Conservation (phyloP, 495 filamentous ascomycete species). For the Xylaria telfairii region DNA sequence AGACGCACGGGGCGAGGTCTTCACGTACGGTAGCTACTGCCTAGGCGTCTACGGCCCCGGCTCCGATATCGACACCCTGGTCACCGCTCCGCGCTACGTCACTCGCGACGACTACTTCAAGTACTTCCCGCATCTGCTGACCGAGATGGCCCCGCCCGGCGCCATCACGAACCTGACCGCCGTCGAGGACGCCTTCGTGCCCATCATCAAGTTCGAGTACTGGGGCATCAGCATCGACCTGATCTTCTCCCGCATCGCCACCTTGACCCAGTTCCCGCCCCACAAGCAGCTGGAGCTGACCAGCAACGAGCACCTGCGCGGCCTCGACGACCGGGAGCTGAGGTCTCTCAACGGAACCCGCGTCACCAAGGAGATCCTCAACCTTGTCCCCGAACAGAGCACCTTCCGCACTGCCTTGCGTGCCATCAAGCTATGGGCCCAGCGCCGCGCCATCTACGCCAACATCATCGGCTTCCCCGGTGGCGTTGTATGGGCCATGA, state of each 20-base stretch:
- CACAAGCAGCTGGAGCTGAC: conserved; percentile 70
- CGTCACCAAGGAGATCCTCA: conserved; percentile 89
- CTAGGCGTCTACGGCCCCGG: conserved; percentile 93
- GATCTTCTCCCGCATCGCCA: conserved; percentile 82
- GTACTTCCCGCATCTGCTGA: conserved; percentile 77
- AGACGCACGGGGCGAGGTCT: conserved; percentile 84
- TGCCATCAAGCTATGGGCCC: conserved; percentile 95
- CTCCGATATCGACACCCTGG: conserved; percentile 96
- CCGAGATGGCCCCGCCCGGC: conserved; percentile 71
- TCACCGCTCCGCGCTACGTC: conserved; percentile 88
- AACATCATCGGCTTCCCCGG: conserved; percentile 96
- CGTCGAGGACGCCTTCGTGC: conserved; percentile 88
- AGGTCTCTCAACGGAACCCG: conserved; percentile 91
- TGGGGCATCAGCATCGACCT: conserved; percentile 92
- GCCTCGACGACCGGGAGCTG: conserved; percentile 83
- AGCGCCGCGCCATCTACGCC: conserved; percentile 89
- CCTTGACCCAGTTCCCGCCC: conserved; percentile 70
- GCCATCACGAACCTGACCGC: conserved; percentile 85
- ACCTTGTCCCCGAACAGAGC: conserved; percentile 84
- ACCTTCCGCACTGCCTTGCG: conserved; percentile 87
- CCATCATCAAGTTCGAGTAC: conserved; percentile 94
- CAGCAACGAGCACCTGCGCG: conserved; percentile 83
- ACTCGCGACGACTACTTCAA: conserved; percentile 88
- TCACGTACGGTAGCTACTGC: conserved; percentile 92
- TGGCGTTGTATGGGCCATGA: conserved; percentile 97